Base-by-base conservation (phyloP, 495 filamentous ascomycete genomes). In the Staphylotrichum tortipilum region DNA sequence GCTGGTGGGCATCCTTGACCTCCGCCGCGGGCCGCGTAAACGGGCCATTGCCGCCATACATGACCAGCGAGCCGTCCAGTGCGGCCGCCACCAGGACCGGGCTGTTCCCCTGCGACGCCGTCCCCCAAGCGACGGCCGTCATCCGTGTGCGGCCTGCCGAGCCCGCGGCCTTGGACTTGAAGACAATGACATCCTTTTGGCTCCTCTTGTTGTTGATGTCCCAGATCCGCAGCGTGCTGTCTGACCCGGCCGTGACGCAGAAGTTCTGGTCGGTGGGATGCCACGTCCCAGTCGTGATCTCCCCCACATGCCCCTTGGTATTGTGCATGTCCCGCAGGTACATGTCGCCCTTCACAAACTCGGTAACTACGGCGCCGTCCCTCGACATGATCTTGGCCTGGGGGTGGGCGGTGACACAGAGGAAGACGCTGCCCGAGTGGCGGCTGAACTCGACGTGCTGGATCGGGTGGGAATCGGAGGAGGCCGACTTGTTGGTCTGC, bases 311-410 rank as follows among this genome's bases (percentile, higher is more conserved):
- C 0, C 92, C 92, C 60, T 96, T 97, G 0, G 92, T 98, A 62
- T 96, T 88, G 63, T 96, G 77, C 79, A 95, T 88, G 61, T 98
- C 94, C 33, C 92, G 78, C 48, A 98, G 68, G 61, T 98, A 98
- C 91, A 95, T 95, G 61, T 98, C 92, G 18, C 92, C 92, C 68
- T 98, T 98, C 46, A 85, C 81, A 54, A 94, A 95, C 64, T 96
- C 89, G 2, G 83, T 81, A 11, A 89, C 48, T 9, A 83, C 75
- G 33, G 89, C 88, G 7, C 92, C 92, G 71, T 98, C 91, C 54
- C 92, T 82, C 59, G 78, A 84, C 58, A 95, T 74, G 36, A 98
- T 82, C 64, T 87, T 88, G 3, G 91, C 88, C 62, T 98, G 94
- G 2, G 89, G 79, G 7, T 86, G 83, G 1, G 90, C 90, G 3